Evolutionary conservation across 2,329 filamentous ascomycete species (phyloP), one percentile per base, ranked within the genome.

Genomic region (Blumeria hordei): DNA sequence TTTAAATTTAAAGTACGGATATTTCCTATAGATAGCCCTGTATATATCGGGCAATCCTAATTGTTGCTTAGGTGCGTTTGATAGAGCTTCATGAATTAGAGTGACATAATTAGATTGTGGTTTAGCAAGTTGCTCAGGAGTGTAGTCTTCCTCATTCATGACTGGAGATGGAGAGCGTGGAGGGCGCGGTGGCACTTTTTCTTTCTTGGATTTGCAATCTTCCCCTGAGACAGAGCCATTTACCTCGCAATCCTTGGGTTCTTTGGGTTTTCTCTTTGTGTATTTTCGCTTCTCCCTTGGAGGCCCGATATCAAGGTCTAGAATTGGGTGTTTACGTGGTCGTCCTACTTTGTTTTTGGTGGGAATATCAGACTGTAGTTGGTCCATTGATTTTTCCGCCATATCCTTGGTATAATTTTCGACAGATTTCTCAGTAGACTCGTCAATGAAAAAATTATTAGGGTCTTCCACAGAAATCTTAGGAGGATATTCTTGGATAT

Each of bases 41-140:
- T 80, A 80, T 53, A 80, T 78, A 57, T 77, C 73, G 56, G 77
- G 75, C 12, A 80, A 67, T 55, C 76, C 75, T 66, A 78, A 72
- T 55, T 71, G 67, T 6, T 71, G 71, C 34, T 66, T 69, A 35
- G 67, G 64, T 6, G 74, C 72, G 9, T 71, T 70, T 0, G 69
- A 68, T 14, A 80, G 71, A 12, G 74, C 74, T 58, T 78, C 75
- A 58, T 75, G 72, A 53, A 78, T 74, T 44, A 78, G 69, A 14
- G 72, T 69, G 10, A 78, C 72, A 61, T 79, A 79, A 43, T 76
- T 78, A n/a, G 69, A 67, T 0, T 67, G 67, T 1, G 76, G 76
- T 66, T 85, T 84, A 56, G 79, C 77, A 53, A 88, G 71, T 67
- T 88, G 81, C 62, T 88, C 84, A 37, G 81, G 78, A 1, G 82